Conservation (phyloP, 2,329 filamentous ascomycete species). For the Plectosphaerella cucumerina region DNA sequence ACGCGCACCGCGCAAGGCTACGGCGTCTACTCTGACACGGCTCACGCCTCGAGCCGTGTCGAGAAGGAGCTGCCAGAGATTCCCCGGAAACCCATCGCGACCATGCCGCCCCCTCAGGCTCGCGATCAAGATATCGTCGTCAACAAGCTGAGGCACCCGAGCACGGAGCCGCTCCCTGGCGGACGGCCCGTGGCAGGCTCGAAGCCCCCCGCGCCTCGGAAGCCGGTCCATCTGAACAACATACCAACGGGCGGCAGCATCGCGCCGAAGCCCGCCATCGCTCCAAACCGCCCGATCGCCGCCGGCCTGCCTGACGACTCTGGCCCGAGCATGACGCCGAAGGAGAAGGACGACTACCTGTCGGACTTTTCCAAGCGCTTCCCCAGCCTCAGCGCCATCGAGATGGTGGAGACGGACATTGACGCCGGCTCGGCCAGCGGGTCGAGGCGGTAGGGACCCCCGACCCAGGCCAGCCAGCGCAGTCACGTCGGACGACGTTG, state of each 20-base stretch:
- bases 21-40: conserved; percentile 71
- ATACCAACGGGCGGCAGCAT: conserved; percentile 41
- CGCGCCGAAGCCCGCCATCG: conserved; percentile 11
- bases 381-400: conserved; percentile 77
- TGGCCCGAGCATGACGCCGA: conserved; percentile 48
- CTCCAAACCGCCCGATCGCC: conserved; percentile 34
- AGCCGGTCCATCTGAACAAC: conserved; percentile 58
- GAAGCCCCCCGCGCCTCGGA: conserved; percentile 56
- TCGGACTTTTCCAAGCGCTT: conserved; percentile 77
- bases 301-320: conserved; percentile 44
- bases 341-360: conserved; percentile 64
- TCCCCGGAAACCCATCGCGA: conserved; percentile 46
- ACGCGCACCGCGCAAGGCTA: conserved; percentile 82
- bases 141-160: conserved; percentile 12
- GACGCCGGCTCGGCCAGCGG: conserved; percentile 28
- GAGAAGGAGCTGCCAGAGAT: conserved; percentile 39
- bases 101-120: conserved; percentile 22
- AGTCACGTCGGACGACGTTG: too few relatives aligned
- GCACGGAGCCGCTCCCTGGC: conserved; percentile 12
- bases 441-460: neutral
- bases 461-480: neutral
- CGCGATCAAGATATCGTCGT: conserved; percentile 11
- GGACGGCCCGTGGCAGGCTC: neutral
- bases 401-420: conserved; percentile 76
- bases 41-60: conserved; percentile 27